Evolutionary conservation across 2,329 filamentous ascomycete species (phyloP).

Genomic region (Atkinsonella texensis): DNA sequence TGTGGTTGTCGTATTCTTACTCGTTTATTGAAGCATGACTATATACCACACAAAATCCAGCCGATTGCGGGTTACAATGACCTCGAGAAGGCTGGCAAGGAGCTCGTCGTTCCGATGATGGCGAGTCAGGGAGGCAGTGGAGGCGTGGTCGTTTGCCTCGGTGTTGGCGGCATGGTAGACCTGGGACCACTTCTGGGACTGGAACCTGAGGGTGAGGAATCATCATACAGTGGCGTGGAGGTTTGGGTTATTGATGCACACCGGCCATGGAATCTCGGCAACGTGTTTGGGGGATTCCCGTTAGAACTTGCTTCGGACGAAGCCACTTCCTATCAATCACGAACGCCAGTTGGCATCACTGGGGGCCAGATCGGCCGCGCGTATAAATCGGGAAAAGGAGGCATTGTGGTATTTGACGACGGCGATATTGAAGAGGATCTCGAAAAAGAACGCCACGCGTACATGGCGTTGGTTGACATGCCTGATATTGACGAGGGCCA

Average conservation of each 20-base stretch:
- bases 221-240: conserved; percentile 70
- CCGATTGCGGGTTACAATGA: conserved; percentile 89
- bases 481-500: conserved; percentile 72
- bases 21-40: conserved; percentile 88
- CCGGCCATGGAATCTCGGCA: conserved; percentile 87
- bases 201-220: conserved; percentile 48
- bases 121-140: conserved; percentile 71
- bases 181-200: conserved; percentile 69
- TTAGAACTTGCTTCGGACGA: conserved; percentile 38
- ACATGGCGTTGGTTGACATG: conserved; percentile 79
- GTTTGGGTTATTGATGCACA: conserved; percentile 90
- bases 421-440: conserved; percentile 87
- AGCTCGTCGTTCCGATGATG: conserved; percentile 78
- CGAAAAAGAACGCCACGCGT: conserved; percentile 62
- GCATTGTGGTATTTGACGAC: conserved; percentile 90
- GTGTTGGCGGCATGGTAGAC: conserved; percentile 85
- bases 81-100: conserved; percentile 64
- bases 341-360: conserved; percentile 53
- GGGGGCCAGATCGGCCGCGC: conserved; percentile 58
- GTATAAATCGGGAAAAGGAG: conserved; percentile 71
- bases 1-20: conserved; percentile 94
- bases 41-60: conserved; percentile 94
- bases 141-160: conserved; percentile 82
- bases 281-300: conserved; percentile 73
- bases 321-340: conserved; percentile 33